Base-by-base conservation (phyloP, 345 rosid genomes). In the Euphorbia pulcherrima region DNA sequence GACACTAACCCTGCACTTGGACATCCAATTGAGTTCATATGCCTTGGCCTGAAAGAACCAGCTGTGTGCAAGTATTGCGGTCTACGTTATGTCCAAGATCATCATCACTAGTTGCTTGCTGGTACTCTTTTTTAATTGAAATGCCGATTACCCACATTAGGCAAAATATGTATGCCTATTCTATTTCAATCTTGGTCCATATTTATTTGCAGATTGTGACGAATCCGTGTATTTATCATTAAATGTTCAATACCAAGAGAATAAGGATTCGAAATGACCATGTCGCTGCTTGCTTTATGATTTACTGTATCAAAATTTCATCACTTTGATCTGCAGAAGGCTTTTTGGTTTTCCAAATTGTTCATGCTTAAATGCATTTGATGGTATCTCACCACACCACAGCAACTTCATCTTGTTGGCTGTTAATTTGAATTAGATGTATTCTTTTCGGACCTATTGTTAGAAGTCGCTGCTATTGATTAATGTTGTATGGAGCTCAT, bases 31-130 rank as follows among this genome's bases (percentile, higher is more conserved):
- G 99, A 94, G 83, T 91, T 86, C 83, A 94, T 94, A 76, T 94
- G 97, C 83, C 91, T 94, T 0, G 99, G 91, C 83, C 69, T 83
- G 70, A 74, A 83, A 62, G 92, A 86, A 74, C 96, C 97, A 14
- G 97, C 99, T 4, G 69, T 91, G 10, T 94, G 99, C 96, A 94
- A 94, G 85, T 94, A 94, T 68, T 94, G 99, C 40, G 97, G 99
- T 65, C 85, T 94, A 62, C 95, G 95, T 46, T 94, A 86, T 29
- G 83, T 89, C 68, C 97, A 91, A 79, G 97, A 84, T 74, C 96
- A 93, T 80, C 97, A 91, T 79, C 98, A 93, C 77, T 93, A 83
- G 80, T 46, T 53, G 1, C 20, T 46, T 39, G n/a, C n/a, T n/a
- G 39, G 28, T 26, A 21, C 37, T 46, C 23, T 58, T 37, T 58